phyloP scores from a whole-genome alignment of 495 filamentous ascomycete genomes.

The Eremomyces bilateralis region DNA sequence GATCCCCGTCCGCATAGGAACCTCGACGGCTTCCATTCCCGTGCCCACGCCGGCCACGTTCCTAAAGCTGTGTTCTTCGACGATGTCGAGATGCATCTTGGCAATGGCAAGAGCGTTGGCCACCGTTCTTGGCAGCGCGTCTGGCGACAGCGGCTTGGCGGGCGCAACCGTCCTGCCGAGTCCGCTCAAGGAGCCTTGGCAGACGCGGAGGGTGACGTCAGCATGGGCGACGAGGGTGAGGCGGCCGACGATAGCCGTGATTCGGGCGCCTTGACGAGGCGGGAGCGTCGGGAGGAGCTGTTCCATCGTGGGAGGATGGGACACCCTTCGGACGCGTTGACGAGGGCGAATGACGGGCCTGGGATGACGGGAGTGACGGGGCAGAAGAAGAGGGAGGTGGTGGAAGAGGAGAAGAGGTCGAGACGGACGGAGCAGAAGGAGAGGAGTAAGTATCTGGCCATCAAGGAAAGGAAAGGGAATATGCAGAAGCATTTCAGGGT shows the following conservation, averaged over 20 bases:
- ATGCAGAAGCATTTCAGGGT: no score
- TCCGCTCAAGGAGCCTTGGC: conserved; percentile 32
- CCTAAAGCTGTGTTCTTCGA: conserved; percentile 58
- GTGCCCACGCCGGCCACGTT: conserved; percentile 34
- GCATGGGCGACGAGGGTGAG: conserved; percentile 19
- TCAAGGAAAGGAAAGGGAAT: no score
- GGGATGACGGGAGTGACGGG: conserved; percentile 58
- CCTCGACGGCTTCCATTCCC: conserved; percentile 51
- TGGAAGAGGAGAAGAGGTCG: conserved; percentile 40
- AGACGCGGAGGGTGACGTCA: conserved; percentile 24
- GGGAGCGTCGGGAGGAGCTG: conserved; percentile 33
- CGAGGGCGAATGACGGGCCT: conserved; percentile 44
- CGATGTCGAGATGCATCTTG: conserved; percentile 87
- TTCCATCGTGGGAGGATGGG: neutral
- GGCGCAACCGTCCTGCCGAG: conserved; percentile 49
- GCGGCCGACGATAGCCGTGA: conserved; percentile 14
- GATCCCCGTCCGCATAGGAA: conserved; percentile 43
- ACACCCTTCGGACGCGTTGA: conserved; percentile 13
- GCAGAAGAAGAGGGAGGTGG: conserved; percentile 44
- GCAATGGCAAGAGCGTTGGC: conserved; percentile 70
- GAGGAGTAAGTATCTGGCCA: no score
- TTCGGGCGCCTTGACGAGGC: conserved; percentile 9
- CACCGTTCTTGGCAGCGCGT: conserved; percentile 71
- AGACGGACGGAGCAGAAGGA: conserved; percentile 36
- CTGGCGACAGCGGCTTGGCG: conserved; percentile 83